Base-by-base conservation (phyloP, 2,329 filamentous ascomycete species). In the Ophiosphaerella korrae region DNA sequence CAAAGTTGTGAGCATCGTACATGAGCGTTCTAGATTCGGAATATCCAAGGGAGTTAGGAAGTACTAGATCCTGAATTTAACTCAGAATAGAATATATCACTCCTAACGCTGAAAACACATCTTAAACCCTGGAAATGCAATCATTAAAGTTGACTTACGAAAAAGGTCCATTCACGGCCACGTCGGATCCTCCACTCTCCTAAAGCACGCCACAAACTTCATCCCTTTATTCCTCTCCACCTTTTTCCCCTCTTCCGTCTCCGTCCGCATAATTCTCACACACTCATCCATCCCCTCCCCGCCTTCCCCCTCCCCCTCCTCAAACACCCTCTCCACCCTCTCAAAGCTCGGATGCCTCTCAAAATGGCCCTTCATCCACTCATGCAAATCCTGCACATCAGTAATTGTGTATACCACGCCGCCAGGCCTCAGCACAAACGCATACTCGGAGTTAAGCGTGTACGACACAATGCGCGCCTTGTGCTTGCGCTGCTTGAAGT, bases 191-290 rank as follows among this genome's bases (percentile, higher is more conserved):
- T 89, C 86, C 55, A 88, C 76, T 56, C 94, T 85, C 67, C 88
- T 83, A 73, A 94, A 99, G 42, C 96, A 84, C 35, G 92, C 93
- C 41, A 97, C 88, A 75, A 89, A 96, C 76, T 97, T 99, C 69
- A 86, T 84, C 0, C 94, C 94, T 36, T 89, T 85, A 75, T 97
- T 96, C 70, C 94, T 84, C 63, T 87, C 85, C 12, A 99, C 94
- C 78, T 99, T 99, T 80, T 96, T 97, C 31, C 92, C 91, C 78
- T 99, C 95, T 74, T 99, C 94, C 3, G 95, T 99, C 77, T 94
- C 92, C 32, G 82, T 83, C 67, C 78, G 82, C 90, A 94, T 95
- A 46, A 89, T 80, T 49, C 76, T 76, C 6, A 93, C 88, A 69
- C 88, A 91, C 57, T 84, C 80, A 70, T 93, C 88, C 26, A 76